These are phyloP conservation scores for Neurospora discreta DNA, from an alignment of 495 filamentous ascomycete species.

Conservation along the genomic window DNA sequence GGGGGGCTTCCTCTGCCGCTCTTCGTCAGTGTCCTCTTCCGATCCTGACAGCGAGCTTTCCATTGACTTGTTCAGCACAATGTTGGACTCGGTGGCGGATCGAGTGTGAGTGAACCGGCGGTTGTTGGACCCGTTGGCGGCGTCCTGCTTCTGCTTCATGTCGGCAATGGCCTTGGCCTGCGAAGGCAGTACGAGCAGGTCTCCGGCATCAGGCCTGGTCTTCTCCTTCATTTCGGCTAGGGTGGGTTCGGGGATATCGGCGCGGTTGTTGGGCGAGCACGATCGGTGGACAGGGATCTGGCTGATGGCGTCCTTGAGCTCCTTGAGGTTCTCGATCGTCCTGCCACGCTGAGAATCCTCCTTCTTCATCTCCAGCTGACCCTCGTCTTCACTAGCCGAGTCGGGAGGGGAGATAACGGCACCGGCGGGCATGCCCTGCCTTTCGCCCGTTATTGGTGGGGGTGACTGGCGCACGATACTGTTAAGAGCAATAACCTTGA, in stretches of 20 bases:
- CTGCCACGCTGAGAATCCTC: slow-evolving; percentile 23
- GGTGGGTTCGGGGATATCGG: slow-evolving; percentile 8
- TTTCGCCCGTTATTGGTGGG: slow-evolving; percentile 57
- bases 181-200: slow-evolving; percentile 23
- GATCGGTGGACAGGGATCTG: slow-evolving; percentile 59
- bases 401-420: slow-evolving; percentile 84
- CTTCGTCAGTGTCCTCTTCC: slow-evolving; percentile 52
- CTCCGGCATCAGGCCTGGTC: slow-evolving; percentile 12
- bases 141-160: slow-evolving; percentile 26
- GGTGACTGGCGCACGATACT: slow-evolving; percentile 66
- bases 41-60: slow-evolving; percentile 48
- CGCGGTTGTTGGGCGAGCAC: slow-evolving; percentile 43
- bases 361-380: slow-evolving; percentile 2
- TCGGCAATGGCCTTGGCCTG: slow-evolving; percentile 24
- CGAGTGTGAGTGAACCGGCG: slow-evolving; percentile 59
- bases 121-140: slow-evolving; percentile 17
- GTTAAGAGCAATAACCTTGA: slow-evolving; percentile 36
- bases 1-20: slow-evolving; percentile 56
- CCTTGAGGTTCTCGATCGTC: slow-evolving; percentile 53
- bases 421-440: slow-evolving; percentile 54
- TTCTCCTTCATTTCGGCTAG: background rate
- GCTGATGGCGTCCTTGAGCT: slow-evolving; percentile 74
- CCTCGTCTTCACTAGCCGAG: slow-evolving; percentile 71
- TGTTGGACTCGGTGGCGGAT: slow-evolving; percentile 69
- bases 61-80: slow-evolving; percentile 38